Evolutionary conservation across 306 rosid species (phyloP).

Genomic region (Ziziphus jujuba): DNA sequence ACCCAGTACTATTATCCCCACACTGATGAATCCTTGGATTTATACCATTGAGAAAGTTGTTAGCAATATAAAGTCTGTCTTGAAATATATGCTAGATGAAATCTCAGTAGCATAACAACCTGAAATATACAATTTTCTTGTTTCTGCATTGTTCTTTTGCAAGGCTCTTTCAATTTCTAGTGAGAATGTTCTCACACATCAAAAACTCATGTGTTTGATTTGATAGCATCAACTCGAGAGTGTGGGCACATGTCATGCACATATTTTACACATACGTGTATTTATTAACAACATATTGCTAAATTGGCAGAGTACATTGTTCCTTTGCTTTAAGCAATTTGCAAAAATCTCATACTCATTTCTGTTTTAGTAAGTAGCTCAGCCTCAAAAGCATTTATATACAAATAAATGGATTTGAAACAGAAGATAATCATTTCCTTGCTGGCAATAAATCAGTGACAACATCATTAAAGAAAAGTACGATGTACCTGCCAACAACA

Average conservation of each 20-base stretch:
- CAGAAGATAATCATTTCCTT: neutral
- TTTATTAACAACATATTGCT: too few relatives aligned
- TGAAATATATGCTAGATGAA: neutral
- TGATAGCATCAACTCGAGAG: too few relatives aligned
- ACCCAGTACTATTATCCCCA: conserved; percentile 57
- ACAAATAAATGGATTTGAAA: neutral
- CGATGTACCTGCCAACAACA: conserved; percentile 55
- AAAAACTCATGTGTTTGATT: too few relatives aligned
- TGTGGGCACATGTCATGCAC: too few relatives aligned
- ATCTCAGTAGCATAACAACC: neutral
- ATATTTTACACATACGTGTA: too few relatives aligned
- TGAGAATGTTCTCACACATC: too few relatives aligned
- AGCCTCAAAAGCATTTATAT: neutral
- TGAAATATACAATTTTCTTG: neutral
- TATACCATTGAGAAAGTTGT: conserved; percentile 30
- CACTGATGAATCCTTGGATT: conserved; percentile 54
- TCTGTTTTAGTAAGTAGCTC: too few relatives aligned
- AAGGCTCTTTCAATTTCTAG: too few relatives aligned
- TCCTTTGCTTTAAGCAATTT: too few relatives aligned
- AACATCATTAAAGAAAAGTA: conserved; percentile 10
- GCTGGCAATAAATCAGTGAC: neutral
- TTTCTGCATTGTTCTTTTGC: too few relatives aligned
- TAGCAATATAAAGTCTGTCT: neutral
- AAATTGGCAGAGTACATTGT: too few relatives aligned
- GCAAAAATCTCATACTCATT: too few relatives aligned